Conservation (phyloP, 805 yeast species). For the Ogataea neopini region DNA sequence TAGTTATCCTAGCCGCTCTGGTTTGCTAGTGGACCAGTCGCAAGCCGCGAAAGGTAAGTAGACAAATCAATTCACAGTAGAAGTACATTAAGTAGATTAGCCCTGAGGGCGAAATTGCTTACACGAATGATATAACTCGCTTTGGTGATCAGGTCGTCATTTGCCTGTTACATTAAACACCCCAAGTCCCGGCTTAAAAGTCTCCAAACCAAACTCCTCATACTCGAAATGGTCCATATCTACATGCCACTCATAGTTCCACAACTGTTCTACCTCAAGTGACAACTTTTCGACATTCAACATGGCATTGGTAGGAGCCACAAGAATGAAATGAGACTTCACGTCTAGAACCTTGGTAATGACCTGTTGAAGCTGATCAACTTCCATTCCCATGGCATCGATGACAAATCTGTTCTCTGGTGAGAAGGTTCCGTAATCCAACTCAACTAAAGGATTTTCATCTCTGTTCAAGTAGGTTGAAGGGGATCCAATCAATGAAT, state of each 20-base stretch:
- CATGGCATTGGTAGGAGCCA: conserved; percentile 33
- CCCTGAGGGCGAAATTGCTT: no score
- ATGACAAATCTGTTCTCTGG: conserved; percentile 33
- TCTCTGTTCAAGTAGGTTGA: conserved; percentile 22
- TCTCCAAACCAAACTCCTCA: conserved; percentile 36
- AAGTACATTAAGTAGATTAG: no score
- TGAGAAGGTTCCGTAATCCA: conserved; percentile 13
- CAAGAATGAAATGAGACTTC: conserved; percentile 17
- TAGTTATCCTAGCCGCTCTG: no score
- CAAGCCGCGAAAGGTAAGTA: no score
- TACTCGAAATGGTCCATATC: conserved; percentile 77
- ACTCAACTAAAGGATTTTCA: conserved; percentile 24
- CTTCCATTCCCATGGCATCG: conserved; percentile 49
- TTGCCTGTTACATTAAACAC: conserved; percentile 45
- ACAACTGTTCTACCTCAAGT: conserved; percentile 23
- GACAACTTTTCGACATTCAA: conserved; percentile 16
- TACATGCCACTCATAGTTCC: conserved; percentile 50
- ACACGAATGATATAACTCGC: no score
- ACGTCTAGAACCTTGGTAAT: conserved; percentile 6
- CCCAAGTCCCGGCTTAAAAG: conserved; percentile 64
- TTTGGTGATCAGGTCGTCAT: no score
- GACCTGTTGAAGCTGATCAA: conserved; percentile 23
- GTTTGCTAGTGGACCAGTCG: no score
- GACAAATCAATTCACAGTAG: no score
- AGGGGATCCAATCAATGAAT: background rate